phyloP scores from a whole-genome alignment of 78 protist species.

The Parvularia atlantis region DNA sequence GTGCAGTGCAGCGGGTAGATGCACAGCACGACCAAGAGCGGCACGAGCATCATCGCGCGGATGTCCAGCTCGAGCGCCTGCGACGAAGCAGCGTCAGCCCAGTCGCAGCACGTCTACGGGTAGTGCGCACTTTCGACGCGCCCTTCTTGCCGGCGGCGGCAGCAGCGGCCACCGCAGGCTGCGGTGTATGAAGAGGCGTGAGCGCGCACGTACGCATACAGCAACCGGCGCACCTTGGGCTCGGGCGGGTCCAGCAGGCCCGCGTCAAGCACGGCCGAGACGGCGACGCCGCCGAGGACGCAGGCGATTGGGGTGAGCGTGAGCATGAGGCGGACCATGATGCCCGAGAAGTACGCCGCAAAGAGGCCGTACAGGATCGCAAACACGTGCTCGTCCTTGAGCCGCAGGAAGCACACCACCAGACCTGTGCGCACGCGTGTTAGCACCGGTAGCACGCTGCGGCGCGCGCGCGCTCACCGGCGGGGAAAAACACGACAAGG shows the following conservation, averaged over 20 bases:
- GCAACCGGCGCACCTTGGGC: too few species aligned
- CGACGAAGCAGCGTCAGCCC: too few species aligned
- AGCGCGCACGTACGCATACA: too few species aligned
- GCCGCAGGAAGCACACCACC: constrained; percentile 67
- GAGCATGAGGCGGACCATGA: constrained; percentile 96
- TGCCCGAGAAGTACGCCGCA: constrained; percentile 85
- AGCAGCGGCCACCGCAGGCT: too few species aligned
- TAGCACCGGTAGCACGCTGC: too few species aligned
- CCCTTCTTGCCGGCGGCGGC: background rate
- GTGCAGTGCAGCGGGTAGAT: background rate
- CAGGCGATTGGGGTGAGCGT: constrained; percentile 92
- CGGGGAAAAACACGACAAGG: constrained; percentile 77
- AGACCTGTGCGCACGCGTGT: too few species aligned
- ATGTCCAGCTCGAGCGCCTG: too few species aligned
- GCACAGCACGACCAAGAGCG: background rate
- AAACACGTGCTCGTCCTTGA: constrained; percentile 76
- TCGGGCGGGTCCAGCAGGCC: constrained; percentile 30
- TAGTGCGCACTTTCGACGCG: too few species aligned
- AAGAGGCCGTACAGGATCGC: constrained; percentile 72
- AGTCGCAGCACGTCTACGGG: too few species aligned
- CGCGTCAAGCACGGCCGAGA: constrained; percentile 45
- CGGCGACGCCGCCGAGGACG: constrained; percentile 77
- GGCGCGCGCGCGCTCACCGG: too few species aligned
- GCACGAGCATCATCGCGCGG: background rate
- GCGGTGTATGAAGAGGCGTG: too few species aligned